Base-by-base conservation (phyloP, 1,284 basidiomycete genomes). In the Wolfiporia cocos region DNA sequence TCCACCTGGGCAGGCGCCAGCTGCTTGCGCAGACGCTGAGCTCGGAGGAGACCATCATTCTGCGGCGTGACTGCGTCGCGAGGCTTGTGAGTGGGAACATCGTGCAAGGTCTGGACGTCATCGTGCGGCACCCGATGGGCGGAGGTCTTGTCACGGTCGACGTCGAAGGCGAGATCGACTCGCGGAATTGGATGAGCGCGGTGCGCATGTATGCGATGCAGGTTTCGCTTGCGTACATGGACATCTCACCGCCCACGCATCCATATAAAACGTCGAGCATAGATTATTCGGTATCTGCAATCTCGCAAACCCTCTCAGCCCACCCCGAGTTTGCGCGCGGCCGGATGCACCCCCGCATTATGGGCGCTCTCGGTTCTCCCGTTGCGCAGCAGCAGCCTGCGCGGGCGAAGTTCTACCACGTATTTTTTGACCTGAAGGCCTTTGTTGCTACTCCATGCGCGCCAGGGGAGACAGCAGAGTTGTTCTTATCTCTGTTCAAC, bases 401-500 rank as follows among this genome's bases (percentile, higher is more conserved):
- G n/a, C 62, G 74, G 20, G 74, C 74, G 44, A 85, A 85, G 53
- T 92, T 92, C 59, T 91, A 86, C 59, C 92, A 98, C 57, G 74
- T 94, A 46, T 87, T 86, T 54, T 73, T 98, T 46, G 92, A 98
- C 53, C 66, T 97, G 11, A 84, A 89, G 28, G 92, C 92, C 0
- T 94, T 98, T 55, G 85, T 94, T 20, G 94, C 92, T 5, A 86
- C 85, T 5, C 85, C 85, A 1, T 97, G 93, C 63, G 73, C 81
- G 0, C 86, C 92, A 0, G 93, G 92, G 12, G 94, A 98, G 63
- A 87, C 87, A 0, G 87, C 83, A 4, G 94, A 99, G 60, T 78
- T 99, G 4, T 93, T 86, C 63, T 96, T 98, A 65, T 92, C 92
- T 2, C 74, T 99, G 4, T 98, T 91, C 73, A 89, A 86, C 64